A percentile compares a stretch with the other conserved stretches of the same genome.
Conservation (phyloP, 164 flowering plant genomes). For the Tinospora cordifolia region DNA sequence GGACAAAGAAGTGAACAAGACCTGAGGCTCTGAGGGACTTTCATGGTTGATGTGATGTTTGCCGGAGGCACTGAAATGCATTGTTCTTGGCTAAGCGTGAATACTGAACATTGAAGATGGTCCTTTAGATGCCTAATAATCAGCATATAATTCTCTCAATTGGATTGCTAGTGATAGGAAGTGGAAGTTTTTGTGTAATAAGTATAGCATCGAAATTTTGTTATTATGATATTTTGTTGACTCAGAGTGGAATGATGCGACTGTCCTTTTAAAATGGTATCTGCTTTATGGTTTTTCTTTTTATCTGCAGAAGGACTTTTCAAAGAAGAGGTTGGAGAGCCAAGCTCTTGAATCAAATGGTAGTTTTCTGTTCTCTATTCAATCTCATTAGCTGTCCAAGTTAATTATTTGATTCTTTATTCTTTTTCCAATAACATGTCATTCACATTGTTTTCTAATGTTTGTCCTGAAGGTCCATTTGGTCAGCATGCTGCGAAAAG, state of each 20-base stretch:
- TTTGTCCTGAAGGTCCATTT: constrained; percentile 41
- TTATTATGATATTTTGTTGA: neutral
- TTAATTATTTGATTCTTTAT: neutral
- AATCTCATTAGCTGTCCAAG: neutral
- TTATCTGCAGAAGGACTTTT: constrained; percentile 55
- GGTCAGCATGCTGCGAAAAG: constrained; percentile 63
- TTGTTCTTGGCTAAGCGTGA: too few relatives aligned
- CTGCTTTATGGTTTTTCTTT: constrained; percentile 5
- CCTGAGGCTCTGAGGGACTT: too few relatives aligned
- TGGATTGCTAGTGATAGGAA: too few relatives aligned
- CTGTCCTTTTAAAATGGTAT: neutral
- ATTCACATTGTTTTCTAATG: constrained; percentile 5
- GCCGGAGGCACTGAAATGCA: too few relatives aligned
- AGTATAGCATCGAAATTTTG: too few relatives aligned
- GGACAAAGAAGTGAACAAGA: too few relatives aligned
- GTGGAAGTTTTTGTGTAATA: too few relatives aligned
- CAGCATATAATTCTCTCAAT: too few relatives aligned
- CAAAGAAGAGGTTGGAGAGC: constrained; percentile 54
- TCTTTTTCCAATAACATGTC: neutral
- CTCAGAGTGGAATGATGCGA: neutral
- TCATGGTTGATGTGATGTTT: too few relatives aligned
- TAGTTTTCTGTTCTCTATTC: constrained; percentile 21
- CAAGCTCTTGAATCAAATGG: constrained; percentile 72
- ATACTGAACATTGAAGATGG: too few relatives aligned
- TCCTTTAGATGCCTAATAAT: too few relatives aligned